Evolutionary conservation across 768 basidiomycete species (phyloP), one percentile per base, ranked within the genome.

Genomic region (Agaricus subrufescens): DNA sequence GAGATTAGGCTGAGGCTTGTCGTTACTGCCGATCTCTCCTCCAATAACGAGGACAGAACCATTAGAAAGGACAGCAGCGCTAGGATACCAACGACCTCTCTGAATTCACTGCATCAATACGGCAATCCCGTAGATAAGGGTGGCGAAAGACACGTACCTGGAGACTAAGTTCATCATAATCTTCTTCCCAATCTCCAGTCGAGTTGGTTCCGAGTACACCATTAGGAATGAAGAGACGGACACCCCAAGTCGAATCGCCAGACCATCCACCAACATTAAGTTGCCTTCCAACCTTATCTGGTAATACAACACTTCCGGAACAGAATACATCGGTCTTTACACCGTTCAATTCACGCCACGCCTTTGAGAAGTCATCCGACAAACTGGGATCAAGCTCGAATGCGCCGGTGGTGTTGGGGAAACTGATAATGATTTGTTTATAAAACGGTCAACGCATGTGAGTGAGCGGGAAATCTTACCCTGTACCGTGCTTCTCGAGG

Each of bases 121-220:
- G 39, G 49, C 34, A 19, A 11, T 6, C 42, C 52, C 34, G 11
- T 19, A 23, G 7, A 23, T 49, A 50, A 46, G 45, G 25, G 49
- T 3, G 23, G 7, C 2, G 51, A 30, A 23, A 25, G 30, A 27
- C 19, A 65, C 71, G 30, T 43, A 85, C 85, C 77, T 90, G 89
- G 26, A 91, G 74, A 2, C 69, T 59, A 2, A 91, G 73, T 39
- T 77, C 75, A 0, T 78, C 58, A 39, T 71, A 73, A 59, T 91
- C 81, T 66, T 91, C 89, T 66, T 91, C 79, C 90, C 90, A 92
- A 61, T 91, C 86, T 52, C 83, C 84, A 4, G 87, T 90, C 5
- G 83, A 81, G 58, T 88, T 89, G 29, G 84, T 80, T 0, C 90
- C 90, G 3, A 79, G 69, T 1, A 65, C 70, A 26, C 90, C 89